A percentile compares a stretch with the other conserved stretches of the same genome.
Evolutionary conservation across 306 rosid genomes (phyloP).

Genomic region (Arachis stenosperma): DNA sequence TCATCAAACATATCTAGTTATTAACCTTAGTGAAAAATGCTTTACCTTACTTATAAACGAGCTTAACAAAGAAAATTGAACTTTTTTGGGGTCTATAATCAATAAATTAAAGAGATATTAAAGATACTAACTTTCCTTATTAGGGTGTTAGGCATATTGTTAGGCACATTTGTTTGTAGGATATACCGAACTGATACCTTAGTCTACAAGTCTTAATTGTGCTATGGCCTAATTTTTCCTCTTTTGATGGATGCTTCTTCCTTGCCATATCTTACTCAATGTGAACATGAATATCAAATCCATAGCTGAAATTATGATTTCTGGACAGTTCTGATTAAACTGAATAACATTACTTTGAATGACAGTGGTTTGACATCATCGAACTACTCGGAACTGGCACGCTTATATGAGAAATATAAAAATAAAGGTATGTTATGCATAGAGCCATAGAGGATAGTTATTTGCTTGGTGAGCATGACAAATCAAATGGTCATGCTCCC

Average conservation of each 20-base stretch:
- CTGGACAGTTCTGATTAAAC: constrained; percentile 23
- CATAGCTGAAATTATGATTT: constrained; percentile 18
- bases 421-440: constrained; percentile 61
- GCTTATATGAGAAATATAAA: constrained; percentile 82
- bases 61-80: too few species aligned
- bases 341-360: constrained; percentile 40
- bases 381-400: constrained; percentile 90
- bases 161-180: too few species aligned
- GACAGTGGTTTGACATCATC: constrained; percentile 86
- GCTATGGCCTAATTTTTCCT: constrained; percentile 3
- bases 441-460: constrained; percentile 32
- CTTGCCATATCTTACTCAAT: neutral
- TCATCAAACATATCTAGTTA: neutral
- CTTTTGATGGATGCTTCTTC: neutral
- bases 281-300: constrained; percentile 5
- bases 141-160: too few species aligned
- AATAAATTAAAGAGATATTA: too few species aligned
- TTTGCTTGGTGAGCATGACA: neutral
- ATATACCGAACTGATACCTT: too few species aligned
- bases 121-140: too few species aligned
- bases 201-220: neutral
- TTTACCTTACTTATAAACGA: too few species aligned
- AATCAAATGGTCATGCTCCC: constrained; percentile 20
- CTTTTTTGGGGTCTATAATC: too few species aligned
- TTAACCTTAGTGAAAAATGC: neutral